Evolutionary conservation across 345 rosid species (phyloP).

Genomic region (Zanthoxylum bungeanum): DNA sequence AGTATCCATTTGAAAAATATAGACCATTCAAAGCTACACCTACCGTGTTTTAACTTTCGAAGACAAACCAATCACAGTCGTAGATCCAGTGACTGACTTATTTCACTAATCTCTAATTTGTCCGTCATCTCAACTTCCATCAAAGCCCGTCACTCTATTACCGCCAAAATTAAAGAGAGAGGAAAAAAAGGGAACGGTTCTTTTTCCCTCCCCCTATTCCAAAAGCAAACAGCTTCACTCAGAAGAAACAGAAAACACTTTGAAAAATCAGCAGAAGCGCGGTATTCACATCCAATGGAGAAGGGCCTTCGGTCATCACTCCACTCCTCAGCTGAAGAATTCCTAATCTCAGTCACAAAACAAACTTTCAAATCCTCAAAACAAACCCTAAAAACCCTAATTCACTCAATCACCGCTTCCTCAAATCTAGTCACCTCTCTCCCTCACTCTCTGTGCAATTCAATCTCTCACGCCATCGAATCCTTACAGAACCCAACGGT

Average conservation of each 20-base stretch:
- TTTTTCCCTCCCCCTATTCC: constrained; percentile 11
- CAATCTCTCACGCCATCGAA: constrained; percentile 35
- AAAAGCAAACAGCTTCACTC: too few relatives aligned
- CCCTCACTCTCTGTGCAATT: constrained; percentile 50
- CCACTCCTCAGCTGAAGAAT: constrained; percentile 65
- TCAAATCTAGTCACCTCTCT: constrained; percentile 52
- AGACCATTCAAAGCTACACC: background rate
- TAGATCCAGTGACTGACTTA: background rate
- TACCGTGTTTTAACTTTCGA: background rate
- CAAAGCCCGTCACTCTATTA: background rate
- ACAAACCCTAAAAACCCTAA: constrained; percentile 57
- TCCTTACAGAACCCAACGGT: constrained; percentile 30
- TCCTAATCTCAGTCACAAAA: constrained; percentile 49
- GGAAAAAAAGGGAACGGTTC: background rate
- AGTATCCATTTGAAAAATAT: background rate
- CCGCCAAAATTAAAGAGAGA: background rate
- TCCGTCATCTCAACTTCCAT: background rate
- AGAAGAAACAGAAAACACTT: too few relatives aligned
- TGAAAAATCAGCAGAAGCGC: background rate
- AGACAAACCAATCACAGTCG: background rate
- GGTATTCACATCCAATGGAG: constrained; percentile 44
- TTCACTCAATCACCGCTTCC: constrained; percentile 47
- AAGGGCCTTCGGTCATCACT: constrained; percentile 71
- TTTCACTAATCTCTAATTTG: background rate
- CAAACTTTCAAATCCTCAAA: constrained; percentile 57